phyloP scores from a whole-genome alignment of 164 flowering plant species.

The Tinospora cordifolia region DNA sequence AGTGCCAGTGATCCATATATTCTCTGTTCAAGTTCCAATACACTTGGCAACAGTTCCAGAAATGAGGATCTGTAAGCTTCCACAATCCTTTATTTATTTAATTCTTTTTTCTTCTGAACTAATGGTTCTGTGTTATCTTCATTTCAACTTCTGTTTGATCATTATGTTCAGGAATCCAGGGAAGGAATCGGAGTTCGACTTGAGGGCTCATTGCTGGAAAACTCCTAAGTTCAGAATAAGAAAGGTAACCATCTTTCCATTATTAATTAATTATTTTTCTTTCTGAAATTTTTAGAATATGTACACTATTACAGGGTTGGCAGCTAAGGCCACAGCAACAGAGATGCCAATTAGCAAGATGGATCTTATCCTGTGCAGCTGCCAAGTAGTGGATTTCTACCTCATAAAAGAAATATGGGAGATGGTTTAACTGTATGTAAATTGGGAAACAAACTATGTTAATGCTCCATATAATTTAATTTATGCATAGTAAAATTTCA shows the following conservation, averaged over 20 bases:
- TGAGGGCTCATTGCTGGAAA: conserved; percentile 43
- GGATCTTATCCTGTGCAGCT: conserved; percentile 45
- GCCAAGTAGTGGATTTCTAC: conserved; percentile 16
- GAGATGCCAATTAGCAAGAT: conserved; percentile 28
- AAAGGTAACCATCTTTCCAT: conserved; percentile 29
- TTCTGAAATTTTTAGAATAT: too few species aligned
- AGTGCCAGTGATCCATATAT: conserved; percentile 30
- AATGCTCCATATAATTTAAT: not conserved
- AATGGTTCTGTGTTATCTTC: not conserved
- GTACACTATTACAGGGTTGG: conserved; percentile 36
- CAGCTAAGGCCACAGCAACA: conserved; percentile 27
- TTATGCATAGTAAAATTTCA: not conserved
- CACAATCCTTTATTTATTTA: not conserved
- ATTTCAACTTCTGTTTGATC: not conserved
- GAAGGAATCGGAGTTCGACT: conserved; percentile 18
- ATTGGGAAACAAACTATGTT: not conserved
- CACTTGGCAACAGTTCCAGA: conserved; percentile 15
- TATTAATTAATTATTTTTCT: too few species aligned
- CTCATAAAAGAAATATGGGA: not conserved
- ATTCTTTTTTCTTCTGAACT: not conserved
- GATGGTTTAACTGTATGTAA: not conserved
- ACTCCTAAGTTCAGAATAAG: conserved; percentile 33
- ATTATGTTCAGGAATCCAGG: conserved; percentile 27
- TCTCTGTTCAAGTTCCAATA: conserved; percentile 28
- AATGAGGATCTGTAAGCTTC: conserved; percentile 34